These are phyloP conservation scores for Panicum virgatum DNA, from an alignment of 202 grass and related monocot species.

Conservation along the genomic window DNA sequence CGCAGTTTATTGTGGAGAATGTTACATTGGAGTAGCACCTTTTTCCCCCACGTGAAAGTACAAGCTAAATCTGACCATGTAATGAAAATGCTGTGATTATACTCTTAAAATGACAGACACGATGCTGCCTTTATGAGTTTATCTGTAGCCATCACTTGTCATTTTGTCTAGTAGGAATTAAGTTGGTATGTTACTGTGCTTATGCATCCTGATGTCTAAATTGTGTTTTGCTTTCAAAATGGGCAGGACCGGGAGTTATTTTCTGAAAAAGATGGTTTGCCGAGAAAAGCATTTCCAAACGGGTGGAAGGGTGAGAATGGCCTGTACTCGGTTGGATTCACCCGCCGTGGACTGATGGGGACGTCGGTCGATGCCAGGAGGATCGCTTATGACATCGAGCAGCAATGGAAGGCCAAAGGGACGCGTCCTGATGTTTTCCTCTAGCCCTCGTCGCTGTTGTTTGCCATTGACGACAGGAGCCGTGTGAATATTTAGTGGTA, in stretches of 20 bases:
- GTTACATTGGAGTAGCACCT: background rate
- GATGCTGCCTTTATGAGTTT: background rate
- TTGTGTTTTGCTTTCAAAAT: slow-evolving; percentile 4
- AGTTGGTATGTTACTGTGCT: background rate
- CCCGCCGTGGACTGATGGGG: slow-evolving; percentile 76
- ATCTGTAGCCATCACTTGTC: background rate
- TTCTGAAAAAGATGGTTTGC: slow-evolving; percentile 84
- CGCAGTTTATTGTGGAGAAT: background rate
- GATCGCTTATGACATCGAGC: slow-evolving; percentile 80
- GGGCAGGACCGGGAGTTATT: slow-evolving; percentile 79
- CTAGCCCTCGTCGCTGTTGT: background rate
- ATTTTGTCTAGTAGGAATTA: slow-evolving; percentile 7
- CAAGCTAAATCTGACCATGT: background rate
- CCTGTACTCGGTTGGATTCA: slow-evolving; percentile 85
- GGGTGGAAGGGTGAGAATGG: slow-evolving; percentile 83
- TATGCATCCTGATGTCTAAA: slow-evolving; percentile 28
- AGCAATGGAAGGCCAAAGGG: slow-evolving; percentile 51
- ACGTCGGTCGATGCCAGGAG: slow-evolving; percentile 62
- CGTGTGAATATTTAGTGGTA: slow-evolving; percentile 46
- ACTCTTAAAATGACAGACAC: background rate
- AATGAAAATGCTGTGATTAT: background rate
- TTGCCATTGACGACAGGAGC: background rate
- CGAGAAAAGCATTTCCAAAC: slow-evolving; percentile 76
- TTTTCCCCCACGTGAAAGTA: background rate
- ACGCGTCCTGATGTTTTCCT: slow-evolving; percentile 21